Evolutionary conservation across 2,329 filamentous ascomycete genomes (phyloP), one percentile per base, ranked within the genome.

Genomic region (Penicillium olsonii): DNA sequence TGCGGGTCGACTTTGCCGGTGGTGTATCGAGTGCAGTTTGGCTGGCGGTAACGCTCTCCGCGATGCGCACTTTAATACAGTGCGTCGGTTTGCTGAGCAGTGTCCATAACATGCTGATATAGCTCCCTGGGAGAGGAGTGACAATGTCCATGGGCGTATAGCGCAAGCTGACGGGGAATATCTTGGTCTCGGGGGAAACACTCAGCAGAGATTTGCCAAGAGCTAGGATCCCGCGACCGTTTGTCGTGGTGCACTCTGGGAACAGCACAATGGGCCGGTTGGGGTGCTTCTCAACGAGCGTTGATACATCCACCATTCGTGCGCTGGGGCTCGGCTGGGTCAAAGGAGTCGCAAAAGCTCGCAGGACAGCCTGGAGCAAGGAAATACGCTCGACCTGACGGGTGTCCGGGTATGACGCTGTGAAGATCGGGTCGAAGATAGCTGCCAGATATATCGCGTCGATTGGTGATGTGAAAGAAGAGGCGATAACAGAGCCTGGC

Each of bases 391-490:
- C 84, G 20, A 99, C 87, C 51, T 85, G 82, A 39, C 84, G 81
- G 3, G 84, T 87, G 52, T 79, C 76, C 0, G 92, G 90, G 69
- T 90, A 96, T 0, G 87, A 90, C 38, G 88, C 78, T 10, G 91
- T 95, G 74, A 99, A 97, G 68, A 99, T 81, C 2, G 94, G 94
- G 68, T 96, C 90, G 76, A 97, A 99, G 65, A 97, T 90, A 55
- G 91, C 92, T 52, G 94, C 90, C 19, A 99, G 84, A 71, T 97
- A 99, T 48, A 99, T 77, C 14, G 91, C 87, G 69, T 99, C 94
- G 68, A 99, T 83, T 8, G 94, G 94, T 9, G 89, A 95, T 27
- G 92, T 96, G 68, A 92, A 94, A 54, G 90, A 94, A 43, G 89
- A 87, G 41, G 90, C 92, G 62, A 99, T 94, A 60, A 99, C 79